These are phyloP conservation scores for Candida wancherniae DNA, from an alignment of 805 yeast genomes.

Conservation along the genomic window DNA sequence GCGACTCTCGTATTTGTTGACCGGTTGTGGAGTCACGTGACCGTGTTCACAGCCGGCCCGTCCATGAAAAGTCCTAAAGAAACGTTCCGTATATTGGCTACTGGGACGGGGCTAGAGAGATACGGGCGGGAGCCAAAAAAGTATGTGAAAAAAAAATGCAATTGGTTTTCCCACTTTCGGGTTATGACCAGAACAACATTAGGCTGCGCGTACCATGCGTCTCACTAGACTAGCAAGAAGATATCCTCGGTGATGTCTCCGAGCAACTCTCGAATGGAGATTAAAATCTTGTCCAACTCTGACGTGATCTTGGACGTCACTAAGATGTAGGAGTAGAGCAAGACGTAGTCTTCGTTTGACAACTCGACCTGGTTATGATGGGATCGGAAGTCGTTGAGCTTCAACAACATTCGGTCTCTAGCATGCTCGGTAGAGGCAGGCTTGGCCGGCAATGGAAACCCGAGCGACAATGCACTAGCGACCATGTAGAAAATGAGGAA, in stretches of 20 bases:
- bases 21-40: too few relatives aligned
- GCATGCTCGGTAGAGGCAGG: slow-evolving; percentile 77
- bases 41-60: too few relatives aligned
- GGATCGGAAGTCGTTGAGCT: slow-evolving; percentile 54
- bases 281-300: slow-evolving; percentile 57
- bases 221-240: slow-evolving; percentile 46
- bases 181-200: too few relatives aligned
- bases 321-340: slow-evolving; percentile 69
- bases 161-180: too few relatives aligned
- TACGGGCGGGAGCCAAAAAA: too few relatives aligned
- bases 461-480: slow-evolving; percentile 69
- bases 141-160: too few relatives aligned
- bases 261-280: slow-evolving; percentile 50
- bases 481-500: slow-evolving; percentile 75
- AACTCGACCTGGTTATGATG: slow-evolving; percentile 25
- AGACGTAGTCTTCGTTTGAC: slow-evolving; percentile 68
- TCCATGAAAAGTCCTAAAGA: too few relatives aligned
- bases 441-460: slow-evolving; percentile 71
- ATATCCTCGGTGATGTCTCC: slow-evolving; percentile 65
- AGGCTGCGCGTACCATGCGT: too few relatives aligned
- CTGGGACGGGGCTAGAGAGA: too few relatives aligned
- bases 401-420: slow-evolving; percentile 60
- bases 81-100: too few relatives aligned
- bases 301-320: slow-evolving; percentile 64
- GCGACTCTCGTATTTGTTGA: too few relatives aligned